Base-by-base conservation (phyloP, 1,139 yeast species). In the Yamadazyma taylorii region DNA sequence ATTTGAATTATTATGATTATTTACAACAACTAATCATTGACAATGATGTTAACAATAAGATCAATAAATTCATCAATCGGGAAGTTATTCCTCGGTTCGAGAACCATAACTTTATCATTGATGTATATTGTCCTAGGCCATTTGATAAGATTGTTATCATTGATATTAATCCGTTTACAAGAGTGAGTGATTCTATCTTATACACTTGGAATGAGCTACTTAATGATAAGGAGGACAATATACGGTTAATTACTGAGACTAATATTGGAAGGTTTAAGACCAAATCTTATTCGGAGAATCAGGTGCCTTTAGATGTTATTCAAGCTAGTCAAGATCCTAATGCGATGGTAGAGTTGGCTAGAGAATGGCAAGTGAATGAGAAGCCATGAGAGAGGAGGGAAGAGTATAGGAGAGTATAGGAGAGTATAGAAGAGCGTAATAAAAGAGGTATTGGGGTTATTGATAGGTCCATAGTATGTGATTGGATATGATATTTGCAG, bases 281-380 rank as follows among this genome's bases (percentile, higher is more conserved):
- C 1, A 85, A 84, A 48, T 95, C 88, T 38, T 92, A 86, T 55
- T 79, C 95, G 3, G 96, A 90, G 53, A 88, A 84, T 55, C 90
- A 85, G 52, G 96, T 92, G 2, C 98, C 99, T 0, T 69, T 78
- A 37, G 99, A 92, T 51, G 79, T 94, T 22, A 83, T 92, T 4
- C 94, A 88, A 56, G 96, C 97, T 1, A 72, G 87, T 21, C 56
- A 78, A 45, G 80, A 85, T 51, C 71, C 87, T 0, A 67, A 69
- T 17, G 69, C 79, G 1, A 78, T 85, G 76, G 77, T 75, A 15
- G 88, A 83, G 40, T 62, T 85, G 42, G 80, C 85, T 1, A 66
- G 71, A 38, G 74, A 79, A 45, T 83, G 89, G 87, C 47, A 51
- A 24, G 48, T 49, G 17, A 39, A 41, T 14, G 50, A 46, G 34